Base-by-base conservation (phyloP, 768 basidiomycete genomes). In the Phlebiopsis gigantea region DNA sequence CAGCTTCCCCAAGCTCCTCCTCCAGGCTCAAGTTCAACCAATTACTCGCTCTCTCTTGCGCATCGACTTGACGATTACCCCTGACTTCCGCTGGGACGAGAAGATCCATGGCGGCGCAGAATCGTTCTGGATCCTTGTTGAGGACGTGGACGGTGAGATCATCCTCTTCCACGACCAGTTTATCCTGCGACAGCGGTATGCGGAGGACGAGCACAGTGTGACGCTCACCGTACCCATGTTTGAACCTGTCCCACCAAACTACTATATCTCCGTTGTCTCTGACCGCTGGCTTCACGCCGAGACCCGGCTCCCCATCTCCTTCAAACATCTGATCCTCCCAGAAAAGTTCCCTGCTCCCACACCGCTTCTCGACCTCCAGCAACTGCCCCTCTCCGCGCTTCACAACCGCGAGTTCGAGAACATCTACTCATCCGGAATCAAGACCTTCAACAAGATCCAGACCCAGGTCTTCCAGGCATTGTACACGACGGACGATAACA, bases 51-150 rank as follows among this genome's bases (percentile, higher is more conserved):
- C 93, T 0, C 82, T 98, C 14, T 80, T 99, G 14, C 85, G 92
- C 30, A 87, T 98, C 55, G 96, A 98, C 61, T 73, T 99, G 15
- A 93, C 92, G 2, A 95, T 99, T 67, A 83, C 85, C 2, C 95
- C 97, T n/a, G 97, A 98, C 68, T 99, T 98, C 83, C 82, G 88
- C 45, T 99, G 97, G 97, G 95, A 98, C 34, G 91, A 93, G 65
- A 92, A 92, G 69, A 82, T 94, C 5, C 96, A 98, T 62, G 91
- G 93, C 3, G 71, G 77, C 0, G 85, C 92, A 0, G 93, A 98
- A 71, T 85, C 88, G 0, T 99, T 99, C 79, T 82, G 88, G 69
- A 93, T 99, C 64, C 69, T 96, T 25, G 93, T 98, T 24, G 95
- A 98, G 69, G 96, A 99, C 64, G 93, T 98, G 25, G 96, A 98